phyloP scores from a whole-genome alignment of 495 filamentous ascomycete species.

The Amorphotheca resinae region DNA sequence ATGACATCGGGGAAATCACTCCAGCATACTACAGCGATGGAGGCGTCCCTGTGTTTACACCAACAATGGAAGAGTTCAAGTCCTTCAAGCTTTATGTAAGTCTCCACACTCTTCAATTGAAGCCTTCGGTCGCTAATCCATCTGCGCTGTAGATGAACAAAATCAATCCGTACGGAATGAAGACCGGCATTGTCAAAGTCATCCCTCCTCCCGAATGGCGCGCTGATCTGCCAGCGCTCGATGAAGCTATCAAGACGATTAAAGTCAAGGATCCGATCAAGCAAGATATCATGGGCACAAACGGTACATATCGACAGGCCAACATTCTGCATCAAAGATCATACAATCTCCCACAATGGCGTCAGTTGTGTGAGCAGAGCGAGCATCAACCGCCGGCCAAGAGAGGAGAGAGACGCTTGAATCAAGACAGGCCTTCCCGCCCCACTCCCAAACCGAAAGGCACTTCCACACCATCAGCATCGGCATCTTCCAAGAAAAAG shows the following conservation, averaged over 20 bases:
- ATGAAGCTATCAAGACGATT: constrained; percentile 81
- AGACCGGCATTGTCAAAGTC: constrained; percentile 90
- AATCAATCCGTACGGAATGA: constrained; percentile 91
- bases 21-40: constrained; percentile 80
- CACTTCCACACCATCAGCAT: constrained; percentile 20
- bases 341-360: constrained; percentile 96
- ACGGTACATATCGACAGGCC: constrained; percentile 88
- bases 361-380: constrained; percentile 76
- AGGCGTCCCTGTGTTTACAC: constrained; percentile 89
- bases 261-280: constrained; percentile 93
- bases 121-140: neutral
- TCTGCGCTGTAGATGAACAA: constrained; percentile 46
- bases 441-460: constrained; percentile 13
- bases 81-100: constrained; percentile 67
- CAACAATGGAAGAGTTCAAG: constrained; percentile 87
- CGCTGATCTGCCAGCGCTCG: constrained; percentile 60
- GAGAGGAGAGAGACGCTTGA: constrained; percentile 77
- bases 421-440: constrained; percentile 42
- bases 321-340: constrained; percentile 92
- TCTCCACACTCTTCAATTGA: neutral
- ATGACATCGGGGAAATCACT: constrained; percentile 51
- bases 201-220: constrained; percentile 92
- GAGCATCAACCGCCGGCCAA: constrained; percentile 94
- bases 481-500: constrained; percentile 16
- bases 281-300: constrained; percentile 90